phyloP scores from a whole-genome alignment of 495 filamentous ascomycete genomes.

The Hypoxylon lienhwacheense region DNA sequence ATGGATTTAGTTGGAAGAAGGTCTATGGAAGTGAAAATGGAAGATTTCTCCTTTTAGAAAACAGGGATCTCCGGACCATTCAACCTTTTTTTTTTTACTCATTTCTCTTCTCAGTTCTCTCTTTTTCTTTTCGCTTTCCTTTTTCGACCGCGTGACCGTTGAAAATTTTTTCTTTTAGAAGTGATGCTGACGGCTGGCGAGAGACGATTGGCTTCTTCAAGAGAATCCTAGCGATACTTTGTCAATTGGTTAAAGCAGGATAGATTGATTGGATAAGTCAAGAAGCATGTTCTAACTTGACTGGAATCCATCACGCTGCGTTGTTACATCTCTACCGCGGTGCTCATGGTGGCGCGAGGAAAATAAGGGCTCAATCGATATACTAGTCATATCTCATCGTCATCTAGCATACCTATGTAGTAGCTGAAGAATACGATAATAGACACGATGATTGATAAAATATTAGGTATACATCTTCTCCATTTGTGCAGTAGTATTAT shows the following conservation, averaged over 20 bases:
- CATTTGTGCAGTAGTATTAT: conserved; percentile 5
- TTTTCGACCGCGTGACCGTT: conserved; percentile 29
- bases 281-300: conserved; percentile 15
- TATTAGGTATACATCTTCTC: conserved; percentile 15
- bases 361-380: conserved; percentile 7
- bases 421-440: conserved; percentile 4
- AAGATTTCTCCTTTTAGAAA: conserved; percentile 25
- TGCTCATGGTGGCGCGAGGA: conserved; percentile 5
- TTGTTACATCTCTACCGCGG: conserved; percentile 3
- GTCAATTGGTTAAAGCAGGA: conserved; percentile 13
- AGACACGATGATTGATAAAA: conserved; percentile 29
- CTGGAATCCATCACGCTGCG: conserved; percentile 13
- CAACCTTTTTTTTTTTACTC: conserved; percentile 5
- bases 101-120: background rate
- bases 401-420: background rate
- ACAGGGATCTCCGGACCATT: conserved; percentile 8
- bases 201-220: conserved; percentile 16
- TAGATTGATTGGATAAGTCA: conserved; percentile 10
- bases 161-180: conserved; percentile 20
- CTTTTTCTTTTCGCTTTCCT: conserved; percentile 8
- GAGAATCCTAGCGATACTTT: conserved; percentile 2
- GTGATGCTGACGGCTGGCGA: conserved; percentile 22
- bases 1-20: conserved; percentile 33
- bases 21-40: conserved; percentile 30
- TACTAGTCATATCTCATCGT: too few relatives aligned